Percentiles rank a stretch among this genome's conserved stretches.
Conservation (phyloP, 2,329 filamentous ascomycete species). For the Peltaster fructicola region DNA sequence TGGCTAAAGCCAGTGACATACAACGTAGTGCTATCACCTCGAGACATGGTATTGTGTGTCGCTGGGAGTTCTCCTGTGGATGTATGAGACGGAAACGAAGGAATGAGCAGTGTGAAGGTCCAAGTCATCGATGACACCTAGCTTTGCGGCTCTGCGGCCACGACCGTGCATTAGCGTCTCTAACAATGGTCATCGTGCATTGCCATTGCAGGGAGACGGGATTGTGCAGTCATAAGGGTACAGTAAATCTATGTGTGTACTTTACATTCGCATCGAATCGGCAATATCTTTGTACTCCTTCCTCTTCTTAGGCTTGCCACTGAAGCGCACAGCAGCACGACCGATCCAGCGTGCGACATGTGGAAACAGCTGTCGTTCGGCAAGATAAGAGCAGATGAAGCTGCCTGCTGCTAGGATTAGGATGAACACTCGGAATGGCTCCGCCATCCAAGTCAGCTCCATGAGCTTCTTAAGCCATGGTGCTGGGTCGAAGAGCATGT, state of each 20-base stretch:
- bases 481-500: slow-evolving; percentile 66
- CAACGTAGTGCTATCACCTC: slow-evolving; percentile 69
- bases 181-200: too few species aligned
- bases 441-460: slow-evolving; percentile 66
- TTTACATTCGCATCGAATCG: slow-evolving; percentile 36
- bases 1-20: slow-evolving; percentile 99
- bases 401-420: slow-evolving; percentile 52
- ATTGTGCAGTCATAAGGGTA: too few species aligned
- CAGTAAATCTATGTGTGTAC: too few species aligned
- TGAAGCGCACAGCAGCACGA: slow-evolving; percentile 37
- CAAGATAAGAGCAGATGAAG: slow-evolving; percentile 49
- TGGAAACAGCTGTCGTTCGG: slow-evolving; percentile 56
- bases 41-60: slow-evolving; percentile 50
- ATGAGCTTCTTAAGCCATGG: slow-evolving; percentile 55
- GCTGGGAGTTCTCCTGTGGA: slow-evolving; percentile 4
- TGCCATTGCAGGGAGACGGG: too few species aligned
- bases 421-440: slow-evolving; percentile 55
- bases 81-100: too few species aligned
- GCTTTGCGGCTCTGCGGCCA: too few species aligned
- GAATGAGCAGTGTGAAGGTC: too few species aligned
- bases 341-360: slow-evolving; percentile 51
- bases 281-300: slow-evolving; percentile 75
- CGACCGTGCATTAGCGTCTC: too few species aligned
- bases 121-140: too few species aligned
- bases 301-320: slow-evolving; percentile 50